Conservation (phyloP, 805 yeast species). For the Scheffersomyces coipomensis region DNA sequence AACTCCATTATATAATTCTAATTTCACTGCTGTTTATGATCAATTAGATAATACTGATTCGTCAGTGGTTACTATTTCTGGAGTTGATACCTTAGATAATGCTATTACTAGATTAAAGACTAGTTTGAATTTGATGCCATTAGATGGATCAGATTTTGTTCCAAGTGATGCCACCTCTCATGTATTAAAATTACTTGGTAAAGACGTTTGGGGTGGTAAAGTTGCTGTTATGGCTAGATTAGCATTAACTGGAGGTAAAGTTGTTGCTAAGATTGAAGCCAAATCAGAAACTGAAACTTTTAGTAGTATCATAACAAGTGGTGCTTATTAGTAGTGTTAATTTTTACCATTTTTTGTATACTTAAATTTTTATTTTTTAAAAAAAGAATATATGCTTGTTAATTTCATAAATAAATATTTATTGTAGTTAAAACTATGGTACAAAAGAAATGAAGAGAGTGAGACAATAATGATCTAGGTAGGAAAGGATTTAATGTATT, state of each 20-base stretch:
- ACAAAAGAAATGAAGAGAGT: too few relatives aligned
- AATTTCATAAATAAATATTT: too few relatives aligned
- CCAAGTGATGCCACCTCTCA: constrained; percentile 61
- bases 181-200: constrained; percentile 78
- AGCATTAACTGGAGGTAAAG: constrained; percentile 55
- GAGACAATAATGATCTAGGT: too few relatives aligned
- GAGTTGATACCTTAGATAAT: constrained; percentile 30
- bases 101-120: constrained; percentile 52
- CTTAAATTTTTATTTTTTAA: too few relatives aligned
- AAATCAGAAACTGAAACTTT: constrained; percentile 48
- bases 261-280: constrained; percentile 57
- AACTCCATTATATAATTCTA: constrained; percentile 72
- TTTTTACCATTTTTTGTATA: too few relatives aligned
- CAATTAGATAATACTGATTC: constrained; percentile 60
- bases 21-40: constrained; percentile 72
- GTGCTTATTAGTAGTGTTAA: constrained; percentile 17
- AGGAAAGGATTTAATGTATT: too few relatives aligned
- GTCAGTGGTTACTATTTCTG: constrained; percentile 65
- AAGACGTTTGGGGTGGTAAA: constrained; percentile 61
- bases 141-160: constrained; percentile 71
- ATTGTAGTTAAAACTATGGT: too few relatives aligned
- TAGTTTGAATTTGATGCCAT: constrained; percentile 53
- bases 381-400: too few relatives aligned
- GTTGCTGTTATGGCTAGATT: constrained; percentile 50
- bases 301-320: constrained; percentile 50